phyloP scores from a whole-genome alignment of 2,329 filamentous ascomycete genomes.

The Sporothrix brasiliensis region DNA sequence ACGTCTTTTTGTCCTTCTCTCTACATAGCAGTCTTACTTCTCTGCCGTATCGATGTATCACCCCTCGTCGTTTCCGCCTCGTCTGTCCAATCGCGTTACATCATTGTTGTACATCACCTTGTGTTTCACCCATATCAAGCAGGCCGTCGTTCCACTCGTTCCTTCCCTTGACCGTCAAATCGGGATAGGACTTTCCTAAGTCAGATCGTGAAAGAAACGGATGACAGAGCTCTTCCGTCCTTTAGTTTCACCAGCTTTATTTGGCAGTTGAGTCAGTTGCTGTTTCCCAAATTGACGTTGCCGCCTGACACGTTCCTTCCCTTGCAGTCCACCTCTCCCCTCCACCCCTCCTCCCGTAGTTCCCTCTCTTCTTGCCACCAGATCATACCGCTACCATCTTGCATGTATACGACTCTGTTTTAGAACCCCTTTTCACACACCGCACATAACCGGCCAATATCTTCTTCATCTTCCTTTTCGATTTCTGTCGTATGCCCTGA shows the following conservation, averaged over 20 bases:
- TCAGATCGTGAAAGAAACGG: slow-evolving; percentile 8
- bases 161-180: neutral
- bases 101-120: neutral
- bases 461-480: neutral
- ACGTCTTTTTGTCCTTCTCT: neutral
- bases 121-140: slow-evolving; percentile 6
- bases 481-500: neutral
- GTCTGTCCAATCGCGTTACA: slow-evolving; percentile 11
- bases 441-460: neutral
- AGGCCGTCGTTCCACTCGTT: neutral
- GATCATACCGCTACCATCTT: neutral
- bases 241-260: neutral
- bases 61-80: neutral
- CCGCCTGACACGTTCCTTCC: slow-evolving; percentile 8
- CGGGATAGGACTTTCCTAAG: neutral
- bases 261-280: neutral
- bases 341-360: neutral
- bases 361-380: slow-evolving; percentile 9
- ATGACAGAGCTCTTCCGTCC: neutral
- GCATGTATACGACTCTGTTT: neutral
- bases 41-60: neutral
- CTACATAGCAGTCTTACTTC: neutral
- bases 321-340: neutral
- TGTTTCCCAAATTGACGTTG: slow-evolving; percentile 2
- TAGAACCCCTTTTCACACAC: neutral